Evolutionary conservation across 2,329 filamentous ascomycete genomes (phyloP).

Genomic region (Pseudocercospora vitis): DNA sequence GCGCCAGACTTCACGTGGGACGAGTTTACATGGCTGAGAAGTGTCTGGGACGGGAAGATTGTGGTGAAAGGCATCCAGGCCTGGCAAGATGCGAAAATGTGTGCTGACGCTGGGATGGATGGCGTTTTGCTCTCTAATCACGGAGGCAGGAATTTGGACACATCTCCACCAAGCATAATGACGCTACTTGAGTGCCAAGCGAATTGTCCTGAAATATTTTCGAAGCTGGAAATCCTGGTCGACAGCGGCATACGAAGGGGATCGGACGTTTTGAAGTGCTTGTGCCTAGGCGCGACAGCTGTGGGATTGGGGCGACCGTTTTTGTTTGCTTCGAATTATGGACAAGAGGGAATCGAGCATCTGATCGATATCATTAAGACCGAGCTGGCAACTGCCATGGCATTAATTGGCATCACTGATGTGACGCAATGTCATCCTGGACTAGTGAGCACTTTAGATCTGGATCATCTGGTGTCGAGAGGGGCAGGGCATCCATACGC

Average conservation of each 20-base stretch:
- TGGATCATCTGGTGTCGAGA: conserved; percentile 51
- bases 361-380: conserved; percentile 45
- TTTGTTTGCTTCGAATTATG: conserved; percentile 62
- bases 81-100: conserved; percentile 45
- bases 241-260: conserved; percentile 67
- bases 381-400: conserved; percentile 65
- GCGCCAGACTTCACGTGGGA: conserved; percentile 56
- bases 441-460: conserved; percentile 54
- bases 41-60: conserved; percentile 44
- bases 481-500: conserved; percentile 31
- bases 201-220: conserved; percentile 61
- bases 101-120: conserved; percentile 44
- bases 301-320: conserved; percentile 63
- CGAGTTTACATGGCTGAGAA: conserved; percentile 48
- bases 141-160: conserved; percentile 51
- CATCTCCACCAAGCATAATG: conserved; percentile 56
- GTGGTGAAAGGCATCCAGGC: conserved; percentile 47
- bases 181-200: conserved; percentile 63
- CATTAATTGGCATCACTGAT: conserved; percentile 61
- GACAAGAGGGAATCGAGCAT: conserved; percentile 53
- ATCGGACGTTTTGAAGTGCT: conserved; percentile 66
- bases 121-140: conserved; percentile 55
- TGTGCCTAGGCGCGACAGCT: conserved; percentile 64
- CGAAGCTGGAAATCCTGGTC: conserved; percentile 60
- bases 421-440: conserved; percentile 61